Evolutionary conservation across 2,329 filamentous ascomycete species (phyloP).

Genomic region (Ophiostoma himal-ulmi): DNA sequence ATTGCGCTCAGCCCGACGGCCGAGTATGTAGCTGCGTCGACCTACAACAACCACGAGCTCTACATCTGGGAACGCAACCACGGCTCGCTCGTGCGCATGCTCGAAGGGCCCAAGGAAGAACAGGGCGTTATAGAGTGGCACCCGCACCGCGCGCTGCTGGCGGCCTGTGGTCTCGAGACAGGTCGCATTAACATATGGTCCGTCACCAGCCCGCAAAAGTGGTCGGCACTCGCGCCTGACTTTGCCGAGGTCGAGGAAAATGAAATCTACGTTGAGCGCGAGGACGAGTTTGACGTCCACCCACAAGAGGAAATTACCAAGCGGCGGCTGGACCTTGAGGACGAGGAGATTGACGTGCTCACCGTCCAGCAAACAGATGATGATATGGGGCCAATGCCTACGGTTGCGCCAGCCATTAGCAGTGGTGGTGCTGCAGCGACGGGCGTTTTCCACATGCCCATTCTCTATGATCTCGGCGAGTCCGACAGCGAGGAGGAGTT

Average conservation of each 20-base stretch:
- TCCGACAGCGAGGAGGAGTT: conserved; percentile 94
- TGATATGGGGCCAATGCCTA: conserved; percentile 46
- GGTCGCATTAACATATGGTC: conserved; percentile 95
- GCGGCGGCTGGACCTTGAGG: conserved; percentile 80
- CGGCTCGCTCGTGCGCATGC: conserved; percentile 89
- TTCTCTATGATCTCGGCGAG: conserved; percentile 85
- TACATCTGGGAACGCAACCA: conserved; percentile 97
- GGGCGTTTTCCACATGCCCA: conserved; percentile 73
- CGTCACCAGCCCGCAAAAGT: conserved; percentile 88
- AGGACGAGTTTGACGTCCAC: conserved; percentile 98
- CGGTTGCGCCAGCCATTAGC: conserved; percentile 34
- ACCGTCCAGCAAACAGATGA: conserved; percentile 63
- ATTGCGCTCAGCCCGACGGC: conserved; percentile 90
- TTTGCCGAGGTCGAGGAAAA: conserved; percentile 98
- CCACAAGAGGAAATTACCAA: conserved; percentile 92
- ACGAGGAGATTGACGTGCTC: conserved; percentile 87
- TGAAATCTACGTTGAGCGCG: conserved; percentile 88
- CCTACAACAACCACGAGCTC: conserved; percentile 96
- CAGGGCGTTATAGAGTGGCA: conserved; percentile 98
- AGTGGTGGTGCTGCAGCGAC: not conserved
- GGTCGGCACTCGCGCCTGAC: conserved; percentile 93
- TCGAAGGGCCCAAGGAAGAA: conserved; percentile 95
- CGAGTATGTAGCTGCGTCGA: conserved; percentile 93
- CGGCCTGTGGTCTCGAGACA: conserved; percentile 86
- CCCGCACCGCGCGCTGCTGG: conserved; percentile 76